Conservation (phyloP, 305 asterid genomes). For the Caryopteris hybrid region DNA sequence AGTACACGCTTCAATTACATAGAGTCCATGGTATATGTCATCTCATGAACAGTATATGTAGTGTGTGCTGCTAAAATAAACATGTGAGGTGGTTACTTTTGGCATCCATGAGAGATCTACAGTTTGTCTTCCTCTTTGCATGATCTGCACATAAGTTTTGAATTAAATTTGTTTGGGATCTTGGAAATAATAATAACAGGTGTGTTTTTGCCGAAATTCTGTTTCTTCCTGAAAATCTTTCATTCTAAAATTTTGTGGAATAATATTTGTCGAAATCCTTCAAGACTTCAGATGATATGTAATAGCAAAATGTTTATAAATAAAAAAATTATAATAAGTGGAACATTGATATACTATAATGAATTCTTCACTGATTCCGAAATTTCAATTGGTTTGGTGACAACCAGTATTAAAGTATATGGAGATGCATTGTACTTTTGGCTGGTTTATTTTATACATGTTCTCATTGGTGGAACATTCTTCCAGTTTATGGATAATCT, state of each 20-base stretch:
- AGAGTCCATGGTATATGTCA: background rate
- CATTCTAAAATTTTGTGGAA: background rate
- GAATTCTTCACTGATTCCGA: background rate
- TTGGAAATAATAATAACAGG: background rate
- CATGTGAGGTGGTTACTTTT: background rate
- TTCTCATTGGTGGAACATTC: slow-evolving; percentile 11
- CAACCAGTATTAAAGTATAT: background rate
- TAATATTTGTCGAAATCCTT: background rate
- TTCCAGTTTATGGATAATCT: slow-evolving; percentile 59
- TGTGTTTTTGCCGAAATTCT: background rate
- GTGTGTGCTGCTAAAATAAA: background rate
- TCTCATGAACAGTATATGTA: background rate
- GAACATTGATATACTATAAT: background rate
- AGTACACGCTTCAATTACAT: background rate
- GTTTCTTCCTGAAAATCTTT: background rate
- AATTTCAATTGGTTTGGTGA: background rate
- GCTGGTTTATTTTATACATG: background rate
- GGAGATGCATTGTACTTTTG: background rate
- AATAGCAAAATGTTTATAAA: background rate
- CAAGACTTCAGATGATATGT: background rate
- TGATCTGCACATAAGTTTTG: background rate
- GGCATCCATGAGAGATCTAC: background rate
- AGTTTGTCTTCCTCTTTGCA: background rate
- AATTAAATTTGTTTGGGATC: background rate
- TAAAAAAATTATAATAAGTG: background rate